Conservation (phyloP, 2,329 filamentous ascomycete species). For the Colletotrichum horii region DNA sequence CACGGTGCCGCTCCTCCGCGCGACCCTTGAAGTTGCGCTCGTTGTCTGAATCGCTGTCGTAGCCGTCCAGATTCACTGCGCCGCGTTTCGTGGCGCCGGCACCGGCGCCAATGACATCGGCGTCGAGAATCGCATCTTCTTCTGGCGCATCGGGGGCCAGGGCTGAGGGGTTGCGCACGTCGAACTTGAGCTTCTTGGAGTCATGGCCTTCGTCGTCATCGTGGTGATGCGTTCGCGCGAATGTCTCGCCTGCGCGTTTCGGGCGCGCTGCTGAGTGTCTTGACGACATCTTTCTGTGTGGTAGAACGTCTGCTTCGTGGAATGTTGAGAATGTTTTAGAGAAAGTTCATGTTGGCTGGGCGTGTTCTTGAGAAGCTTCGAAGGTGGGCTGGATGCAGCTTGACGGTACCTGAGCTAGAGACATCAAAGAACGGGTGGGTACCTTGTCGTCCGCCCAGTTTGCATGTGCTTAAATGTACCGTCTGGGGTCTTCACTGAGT, state of each 20-base stretch:
- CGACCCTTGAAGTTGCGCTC: constrained; percentile 80
- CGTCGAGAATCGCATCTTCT: constrained; percentile 79
- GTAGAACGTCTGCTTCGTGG: neutral
- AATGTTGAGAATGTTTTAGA: neutral
- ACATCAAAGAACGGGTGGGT: neutral
- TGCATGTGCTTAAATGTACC: constrained; percentile 12
- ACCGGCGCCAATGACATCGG: constrained; percentile 87
- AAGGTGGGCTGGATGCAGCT: constrained; percentile 9
- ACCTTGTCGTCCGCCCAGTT: neutral
- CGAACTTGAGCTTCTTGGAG: constrained; percentile 86
- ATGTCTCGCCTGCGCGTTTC: constrained; percentile 83
- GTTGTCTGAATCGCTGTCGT: constrained; percentile 92
- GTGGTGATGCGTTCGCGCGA: constrained; percentile 74
- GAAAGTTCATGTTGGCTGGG: neutral
- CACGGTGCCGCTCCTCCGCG: constrained; percentile 62
- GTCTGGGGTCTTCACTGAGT: neutral
- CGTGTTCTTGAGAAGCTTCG: constrained; percentile 1
- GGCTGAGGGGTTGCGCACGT: constrained; percentile 91
- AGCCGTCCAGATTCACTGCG: constrained; percentile 95
- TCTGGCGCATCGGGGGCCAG: constrained; percentile 82
- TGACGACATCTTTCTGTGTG: constrained; percentile 53
- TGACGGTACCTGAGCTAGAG: neutral
- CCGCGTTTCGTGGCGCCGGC: constrained; percentile 83
- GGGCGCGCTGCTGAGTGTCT: constrained; percentile 73
- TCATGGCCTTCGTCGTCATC: constrained; percentile 52